Evolutionary conservation across 2,329 filamentous ascomycete species (phyloP), one percentile per base, ranked within the genome.

Genomic region (Thielaviopsis musarum): DNA sequence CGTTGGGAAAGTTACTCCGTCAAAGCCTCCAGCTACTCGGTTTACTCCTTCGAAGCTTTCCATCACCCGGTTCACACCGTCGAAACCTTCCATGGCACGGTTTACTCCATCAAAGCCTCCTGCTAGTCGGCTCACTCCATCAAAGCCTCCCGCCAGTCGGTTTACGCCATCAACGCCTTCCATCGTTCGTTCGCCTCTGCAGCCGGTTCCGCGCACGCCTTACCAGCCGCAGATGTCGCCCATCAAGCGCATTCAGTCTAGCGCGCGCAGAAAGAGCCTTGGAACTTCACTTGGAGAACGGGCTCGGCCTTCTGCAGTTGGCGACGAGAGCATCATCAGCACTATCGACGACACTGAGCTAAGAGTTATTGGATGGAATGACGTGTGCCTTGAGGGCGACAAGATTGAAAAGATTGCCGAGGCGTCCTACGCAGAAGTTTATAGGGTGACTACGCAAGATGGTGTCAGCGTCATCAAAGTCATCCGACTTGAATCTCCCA

Each of bases 391-490:
- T 0, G 69, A 72, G 0, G 74, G 73, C 17, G 76, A 79, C 65
- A 68, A 69, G 41, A 80, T 84, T 55, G 73, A 75, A 52, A 85
- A 85, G 69, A 84, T 85, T 56, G 81, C 82, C 10, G 82, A 85
- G 66, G 81, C 82, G 5, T 84, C 82, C 1, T 85, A 79, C 64
- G 81, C 82, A 5, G 82, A 85, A 66, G 80, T 85, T 10, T 85
- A 84, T 64, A 79, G 80, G 10, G 74, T 84, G 63, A 78, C 73
- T 54, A 84, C 82, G 65, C 71, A 74, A 52, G 72, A 75, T 17
- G 81, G 80, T 9, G 81, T 77, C 26, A 83, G 80, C 67, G 83
- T 85, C 65, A 80, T 85, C 69, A 85, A 85, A 64, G 77, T 80
- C 21, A 81, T 84, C 61, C 76, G 81, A 1, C 73, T 85, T 10